Base-by-base conservation (phyloP, 2,329 filamentous ascomycete genomes). In the Aureobasidium sp. region DNA sequence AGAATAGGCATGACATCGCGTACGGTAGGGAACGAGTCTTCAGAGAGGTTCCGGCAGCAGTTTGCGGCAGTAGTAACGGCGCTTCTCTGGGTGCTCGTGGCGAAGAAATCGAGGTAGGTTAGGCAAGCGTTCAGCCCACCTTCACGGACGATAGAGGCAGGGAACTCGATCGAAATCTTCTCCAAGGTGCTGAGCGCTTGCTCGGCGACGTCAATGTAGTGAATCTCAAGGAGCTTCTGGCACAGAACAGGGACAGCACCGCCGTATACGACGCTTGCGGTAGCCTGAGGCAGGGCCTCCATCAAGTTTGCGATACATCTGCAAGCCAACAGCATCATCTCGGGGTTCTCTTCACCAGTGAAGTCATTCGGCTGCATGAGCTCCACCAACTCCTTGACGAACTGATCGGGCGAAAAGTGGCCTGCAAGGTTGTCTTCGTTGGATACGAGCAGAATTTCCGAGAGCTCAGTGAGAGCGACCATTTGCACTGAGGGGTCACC, bases 61-160 rank as follows among this genome's bases (percentile, higher is more conserved):
- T 99, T 99, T 61, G 94, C 95, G 10, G 95, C 94, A 13, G 93
- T 99, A 3, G 92, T 97, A 8, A 99, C 94, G 7, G 94, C 94
- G 14, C 93, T 97, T 66, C 94, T 85, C 75, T 99, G 94, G 2
- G 94, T 97, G 74, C 93, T 94, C 0, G 94, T 99, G 16, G 93
- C 89, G 70, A 99, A 99, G 76, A 99, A 99, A 72, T 99, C 94
- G 62, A 99, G 83, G 72, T 94, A 97, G 0, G 90, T 95, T 66
- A 99, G 78, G 70, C 94, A 99, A n/a, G 94, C 94, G 1, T 90
- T 96, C 65, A 99, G 79, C 10, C 94, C 94, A 53, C 94, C 95
- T 76, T 97, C 94, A 57, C 92, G 89, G 48, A 99, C 94, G 68
- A 99, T 99, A 61, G 90, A 91, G 5, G 89, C 87, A 1, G 94